Base-by-base conservation (phyloP, 179 eudicot species). In the Carnegiea gigantea region DNA sequence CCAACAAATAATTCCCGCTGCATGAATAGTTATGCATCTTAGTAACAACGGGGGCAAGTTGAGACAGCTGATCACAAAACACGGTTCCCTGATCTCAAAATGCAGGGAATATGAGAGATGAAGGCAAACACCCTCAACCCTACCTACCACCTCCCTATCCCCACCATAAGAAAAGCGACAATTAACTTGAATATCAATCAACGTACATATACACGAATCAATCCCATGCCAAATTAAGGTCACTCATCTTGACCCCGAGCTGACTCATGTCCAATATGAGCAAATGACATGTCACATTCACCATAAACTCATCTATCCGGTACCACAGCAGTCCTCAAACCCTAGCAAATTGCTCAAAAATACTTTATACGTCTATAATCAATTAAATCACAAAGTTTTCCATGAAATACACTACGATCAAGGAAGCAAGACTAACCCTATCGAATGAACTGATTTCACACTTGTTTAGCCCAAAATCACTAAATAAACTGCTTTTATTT, bases 201-300 rank as follows among this genome's bases (percentile, higher is more conserved):
- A 51, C 2, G 15, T 1, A 38, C 43, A 70, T 6, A 21, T 70
- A 26, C 74, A 80, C 83, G 20, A 26, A 36, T 60, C 62, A 49
- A 51, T 67, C 62, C 68, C 28, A 23, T 6, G 14, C 24, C 68
- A 38, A 38, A 38, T 3, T n/a, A 21, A 62, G 28, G 28, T 5
- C 9, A 62, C 57, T 51, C 57, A 15, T 10, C 57, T 51, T 51
- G 57, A 51, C 57, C 1, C 57, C 57, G 57, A 51, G 57, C 57
- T 51, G 57, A 62, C 68, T n/a, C 26, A 46, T 71, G 57, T 11
- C 28, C 78, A 53, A 79, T 48, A 78, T 53, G 60, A 53, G 62
- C 64, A 73, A 70, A 23, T 38, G 33, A 78, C 70, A 51, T 75
- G 73, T 79, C 77, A 68, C 77, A 75, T 75, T 75, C 80, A 68